phyloP scores from a whole-genome alignment of 352 stramenopile genomes.

The Phytophthora sojae region DNA sequence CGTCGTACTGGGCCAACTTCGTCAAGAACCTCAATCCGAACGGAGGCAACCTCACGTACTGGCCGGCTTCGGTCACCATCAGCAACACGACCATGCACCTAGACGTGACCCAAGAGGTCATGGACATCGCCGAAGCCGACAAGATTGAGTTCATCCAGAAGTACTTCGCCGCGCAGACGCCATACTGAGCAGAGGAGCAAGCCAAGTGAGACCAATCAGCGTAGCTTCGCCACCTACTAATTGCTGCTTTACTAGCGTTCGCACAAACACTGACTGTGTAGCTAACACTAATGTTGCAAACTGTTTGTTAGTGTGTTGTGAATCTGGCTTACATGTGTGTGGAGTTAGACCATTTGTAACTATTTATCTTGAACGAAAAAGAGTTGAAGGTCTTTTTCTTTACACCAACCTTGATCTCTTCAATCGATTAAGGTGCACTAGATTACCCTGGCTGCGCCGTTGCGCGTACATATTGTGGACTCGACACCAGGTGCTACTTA shows the following conservation, averaged over 20 bases:
- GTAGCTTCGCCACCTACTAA: background rate
- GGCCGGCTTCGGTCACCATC: constrained; percentile 10
- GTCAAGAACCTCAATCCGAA: constrained; percentile 31
- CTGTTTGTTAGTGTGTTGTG: too few relatives aligned
- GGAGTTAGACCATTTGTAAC: too few relatives aligned
- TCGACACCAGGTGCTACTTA: too few relatives aligned
- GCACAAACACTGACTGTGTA: too few relatives aligned
- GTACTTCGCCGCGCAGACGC: constrained; percentile 15
- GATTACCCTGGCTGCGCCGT: too few relatives aligned
- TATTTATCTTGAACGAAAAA: too few relatives aligned
- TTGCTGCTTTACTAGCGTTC: background rate
- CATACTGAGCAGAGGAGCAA: background rate
- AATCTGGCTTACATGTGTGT: too few relatives aligned
- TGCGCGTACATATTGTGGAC: too few relatives aligned
- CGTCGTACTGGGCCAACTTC: constrained; percentile 32
- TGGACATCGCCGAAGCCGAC: constrained; percentile 2
- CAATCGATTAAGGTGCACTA: too few relatives aligned
- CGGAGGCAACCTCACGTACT: constrained; percentile 11
- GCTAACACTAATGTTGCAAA: too few relatives aligned
- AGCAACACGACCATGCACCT: constrained; percentile 22
- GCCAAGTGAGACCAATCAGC: background rate
- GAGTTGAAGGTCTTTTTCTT: too few relatives aligned
- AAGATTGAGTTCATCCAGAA: constrained; percentile 20
- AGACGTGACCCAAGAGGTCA: constrained; percentile 14
- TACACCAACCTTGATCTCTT: too few relatives aligned